phyloP scores from a whole-genome alignment of 805 yeast genomes.

The Candida boleticola region DNA sequence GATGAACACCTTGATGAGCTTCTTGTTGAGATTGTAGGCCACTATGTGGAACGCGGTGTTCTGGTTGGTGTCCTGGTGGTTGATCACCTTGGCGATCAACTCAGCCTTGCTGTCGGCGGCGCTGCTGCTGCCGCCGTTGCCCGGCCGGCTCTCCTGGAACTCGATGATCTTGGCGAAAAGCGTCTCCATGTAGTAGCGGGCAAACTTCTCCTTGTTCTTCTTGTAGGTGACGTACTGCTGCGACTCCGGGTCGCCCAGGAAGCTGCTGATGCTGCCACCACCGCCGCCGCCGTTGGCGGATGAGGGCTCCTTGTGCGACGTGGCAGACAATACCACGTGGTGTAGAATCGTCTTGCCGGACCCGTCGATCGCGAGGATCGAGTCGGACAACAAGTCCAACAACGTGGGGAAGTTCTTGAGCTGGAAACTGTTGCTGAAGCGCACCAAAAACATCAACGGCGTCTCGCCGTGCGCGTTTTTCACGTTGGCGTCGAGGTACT shows the following conservation, averaged over 20 bases:
- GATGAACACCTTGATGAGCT: conserved; percentile 76
- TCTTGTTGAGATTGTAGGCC: conserved; percentile 68
- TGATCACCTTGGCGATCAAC: conserved; percentile 48
- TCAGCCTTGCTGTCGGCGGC: neutral
- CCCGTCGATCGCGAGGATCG: conserved; percentile 36
- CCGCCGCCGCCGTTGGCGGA: conserved; percentile 2
- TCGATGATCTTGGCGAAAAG: conserved; percentile 30
- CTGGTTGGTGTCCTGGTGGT: conserved; percentile 89
- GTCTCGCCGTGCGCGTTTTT: conserved; percentile 87
- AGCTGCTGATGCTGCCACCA: neutral
- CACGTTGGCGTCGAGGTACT: conserved; percentile 65
- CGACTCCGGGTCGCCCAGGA: conserved; percentile 2
- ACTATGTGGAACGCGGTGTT: conserved; percentile 94
- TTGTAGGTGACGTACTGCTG: conserved; percentile 11
- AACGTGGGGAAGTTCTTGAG: conserved; percentile 35
- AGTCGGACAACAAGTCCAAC: conserved; percentile 33
- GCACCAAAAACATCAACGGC: conserved; percentile 54
- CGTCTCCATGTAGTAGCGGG: conserved; percentile 38
- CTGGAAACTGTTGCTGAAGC: conserved; percentile 39
- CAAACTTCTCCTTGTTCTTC: conserved; percentile 34
- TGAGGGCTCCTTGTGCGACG: neutral
- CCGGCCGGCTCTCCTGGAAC: conserved; percentile 26
- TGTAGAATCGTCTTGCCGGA: conserved; percentile 42
- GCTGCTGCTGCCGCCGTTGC: neutral
- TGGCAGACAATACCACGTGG: conserved; percentile 35